These are phyloP conservation scores for Trametes polyzona DNA, from an alignment of 1,284 basidiomycete genomes.

Conservation along the genomic window DNA sequence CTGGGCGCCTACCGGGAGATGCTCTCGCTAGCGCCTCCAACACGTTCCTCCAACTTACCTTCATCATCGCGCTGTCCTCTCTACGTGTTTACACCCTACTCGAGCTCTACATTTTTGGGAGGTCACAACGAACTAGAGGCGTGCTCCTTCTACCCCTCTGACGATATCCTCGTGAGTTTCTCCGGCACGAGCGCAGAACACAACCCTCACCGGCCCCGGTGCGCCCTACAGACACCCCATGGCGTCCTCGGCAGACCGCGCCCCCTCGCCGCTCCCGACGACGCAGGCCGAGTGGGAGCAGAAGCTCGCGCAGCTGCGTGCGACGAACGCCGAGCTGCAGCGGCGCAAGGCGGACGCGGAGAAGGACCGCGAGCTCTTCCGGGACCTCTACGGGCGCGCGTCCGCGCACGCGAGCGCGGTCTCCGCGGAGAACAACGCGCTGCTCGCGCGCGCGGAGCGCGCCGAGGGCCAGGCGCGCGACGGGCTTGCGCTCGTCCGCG, in stretches of 20 bases:
- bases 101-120: too few species aligned
- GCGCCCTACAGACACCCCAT: neutral
- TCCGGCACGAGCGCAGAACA: too few species aligned
- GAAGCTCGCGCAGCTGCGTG: conserved; percentile 25
- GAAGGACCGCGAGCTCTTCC: conserved; percentile 32
- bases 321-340: conserved; percentile 28
- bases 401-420: conserved; percentile 29
- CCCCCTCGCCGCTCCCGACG: neutral
- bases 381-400: conserved; percentile 30
- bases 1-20: too few species aligned
- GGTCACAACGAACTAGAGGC: too few species aligned
- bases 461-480: conserved; percentile 54
- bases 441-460: conserved; percentile 52
- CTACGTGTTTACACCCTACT: too few species aligned
- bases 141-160: too few species aligned
- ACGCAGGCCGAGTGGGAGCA: conserved; percentile 16
- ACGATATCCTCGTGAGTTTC: too few species aligned
- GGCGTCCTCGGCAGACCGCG: neutral
- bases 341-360: conserved; percentile 27
- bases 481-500: conserved; percentile 54
- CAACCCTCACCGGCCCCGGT: neutral
- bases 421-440: conserved; percentile 51
- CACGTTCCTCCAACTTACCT: too few species aligned
- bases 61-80: too few species aligned
- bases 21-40: too few species aligned